phyloP scores from a whole-genome alignment of 371 early-diverging fungal genomes.

The Mucor mucedo region DNA sequence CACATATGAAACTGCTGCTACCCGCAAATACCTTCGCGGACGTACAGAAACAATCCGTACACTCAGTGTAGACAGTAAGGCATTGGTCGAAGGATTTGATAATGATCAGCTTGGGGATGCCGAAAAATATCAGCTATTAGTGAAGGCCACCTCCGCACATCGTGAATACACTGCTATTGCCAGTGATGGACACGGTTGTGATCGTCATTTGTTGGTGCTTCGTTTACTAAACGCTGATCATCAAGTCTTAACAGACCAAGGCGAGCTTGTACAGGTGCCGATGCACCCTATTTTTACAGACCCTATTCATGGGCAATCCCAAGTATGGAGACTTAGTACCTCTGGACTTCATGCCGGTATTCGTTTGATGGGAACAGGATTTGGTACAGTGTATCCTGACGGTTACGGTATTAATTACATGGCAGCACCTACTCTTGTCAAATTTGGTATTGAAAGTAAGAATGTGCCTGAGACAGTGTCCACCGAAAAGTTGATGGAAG shows the following conservation, averaged over 20 bases:
- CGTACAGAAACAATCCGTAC: slow-evolving; percentile 89
- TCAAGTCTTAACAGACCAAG: slow-evolving; percentile 23
- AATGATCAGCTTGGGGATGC: slow-evolving; percentile 17
- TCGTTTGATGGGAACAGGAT: slow-evolving; percentile 79
- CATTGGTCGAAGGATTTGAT: slow-evolving; percentile 70
- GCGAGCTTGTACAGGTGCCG: slow-evolving; percentile 26
- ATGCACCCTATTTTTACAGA: slow-evolving; percentile 78
- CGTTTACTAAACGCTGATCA: slow-evolving; percentile 56
- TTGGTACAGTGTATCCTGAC: slow-evolving; percentile 75
- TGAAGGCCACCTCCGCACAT: slow-evolving; percentile 70
- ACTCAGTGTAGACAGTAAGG: slow-evolving; percentile 64
- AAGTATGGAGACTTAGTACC: slow-evolving; percentile 76
- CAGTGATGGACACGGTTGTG: slow-evolving; percentile 78
- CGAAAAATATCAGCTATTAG: slow-evolving; percentile 60
- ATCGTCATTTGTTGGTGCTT: slow-evolving; percentile 86
- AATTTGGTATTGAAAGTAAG: slow-evolving; percentile 86
- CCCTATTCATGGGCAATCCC: slow-evolving; percentile 68
- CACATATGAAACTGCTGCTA: slow-evolving; percentile 87
- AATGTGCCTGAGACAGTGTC: slow-evolving; percentile 46
- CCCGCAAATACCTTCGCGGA: slow-evolving; percentile 79
- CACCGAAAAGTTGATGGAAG: slow-evolving; percentile 53
- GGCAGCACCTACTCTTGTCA: slow-evolving; percentile 66
- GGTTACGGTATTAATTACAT: slow-evolving; percentile 93
- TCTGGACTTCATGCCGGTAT: slow-evolving; percentile 77
- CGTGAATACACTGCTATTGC: slow-evolving; percentile 67